Evolutionary conservation across 2,329 filamentous ascomycete species (phyloP), one percentile per base, ranked within the genome.

Genomic region (Neonectria magnoliae): DNA sequence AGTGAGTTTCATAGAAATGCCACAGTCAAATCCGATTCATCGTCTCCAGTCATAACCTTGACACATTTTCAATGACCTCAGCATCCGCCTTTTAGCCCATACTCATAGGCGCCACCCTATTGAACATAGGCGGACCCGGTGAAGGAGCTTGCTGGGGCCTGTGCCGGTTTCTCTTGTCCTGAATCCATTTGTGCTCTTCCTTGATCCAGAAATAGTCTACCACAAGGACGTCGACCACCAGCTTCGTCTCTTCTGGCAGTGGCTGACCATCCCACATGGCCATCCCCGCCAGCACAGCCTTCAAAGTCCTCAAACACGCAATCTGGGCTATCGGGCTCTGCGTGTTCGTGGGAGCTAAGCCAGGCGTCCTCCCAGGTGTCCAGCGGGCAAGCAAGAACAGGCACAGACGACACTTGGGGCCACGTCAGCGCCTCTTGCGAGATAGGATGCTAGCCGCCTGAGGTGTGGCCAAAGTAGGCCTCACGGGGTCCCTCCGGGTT

Each of bases 371-470:
- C 22, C 47, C 48, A 62, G 2, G 6, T 3, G 1, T 58, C 27
- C 29, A 66, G 11, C 3, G 22, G 52, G 18, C 5, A 42, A 42
- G 16, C n/a, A 8, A 18, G n/a, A 18, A 44, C 41, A 13, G 41
- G 11, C 22, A 44, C 4, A 22, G 41, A 44, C 20, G 18, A 22
- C 18, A 13, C 41, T 20, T 9, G 41, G n/a, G 18, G 11, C 18
- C 22, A 4, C 11, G 55, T 57, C 31, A 68, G 47, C 22, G 66
- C 57, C 50, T 56, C 65, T 47, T 65, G 66, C 41, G 68, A 62
- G n/a, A 68, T 50, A 16, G 63, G 52, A 25, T 68, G 66, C 63
- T 54, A 63, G 61, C 38, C 9, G 22, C 51, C 4, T 25, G 33
- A 27, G 7, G 36, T 42, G 29, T 56, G 44, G 14, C 41, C 51